Evolutionary conservation across 1,284 basidiomycete species (phyloP).

Genomic region (Ganoderma lucidum): DNA sequence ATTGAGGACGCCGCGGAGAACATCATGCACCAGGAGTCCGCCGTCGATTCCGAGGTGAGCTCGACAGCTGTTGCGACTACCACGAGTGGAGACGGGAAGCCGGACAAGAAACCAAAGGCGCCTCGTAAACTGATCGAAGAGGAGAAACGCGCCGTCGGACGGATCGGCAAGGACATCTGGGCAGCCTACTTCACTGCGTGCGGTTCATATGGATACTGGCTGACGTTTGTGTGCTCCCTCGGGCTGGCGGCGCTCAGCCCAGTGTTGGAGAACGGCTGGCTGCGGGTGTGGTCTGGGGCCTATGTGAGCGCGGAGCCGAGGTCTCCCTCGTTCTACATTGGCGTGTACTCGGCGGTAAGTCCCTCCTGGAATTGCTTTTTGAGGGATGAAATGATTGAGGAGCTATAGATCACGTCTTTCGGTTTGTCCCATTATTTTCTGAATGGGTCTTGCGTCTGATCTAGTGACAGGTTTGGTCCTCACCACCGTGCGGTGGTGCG

Average conservation of each 20-base stretch:
- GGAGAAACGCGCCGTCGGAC: slow-evolving; percentile 87
- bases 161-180: slow-evolving; percentile 85
- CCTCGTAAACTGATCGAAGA: slow-evolving; percentile 91
- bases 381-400: not conserved
- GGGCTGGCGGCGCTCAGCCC: slow-evolving; percentile 76
- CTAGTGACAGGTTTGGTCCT: slow-evolving; percentile 61
- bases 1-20: slow-evolving; percentile 16
- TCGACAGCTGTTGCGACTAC: slow-evolving; percentile 52
- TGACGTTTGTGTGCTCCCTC: slow-evolving; percentile 64
- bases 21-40: slow-evolving; percentile 33
- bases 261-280: slow-evolving; percentile 86
- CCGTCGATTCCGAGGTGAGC: slow-evolving; percentile 55
- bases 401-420: slow-evolving; percentile 23
- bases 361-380: slow-evolving; percentile 15
- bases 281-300: slow-evolving; percentile 77
- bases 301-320: slow-evolving; percentile 49
- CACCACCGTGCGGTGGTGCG: slow-evolving; percentile 71
- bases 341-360: slow-evolving; percentile 74
- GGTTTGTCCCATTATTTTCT: slow-evolving; percentile 25
- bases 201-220: slow-evolving; percentile 77
- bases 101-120: slow-evolving; percentile 62
- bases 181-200: slow-evolving; percentile 78
- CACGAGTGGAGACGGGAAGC: slow-evolving; percentile 47
- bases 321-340: slow-evolving; percentile 79
- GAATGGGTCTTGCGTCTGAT: not conserved